Base-by-base conservation (phyloP, 108 stramenopile genomes). In the Fistulifera pelliculosa region DNA sequence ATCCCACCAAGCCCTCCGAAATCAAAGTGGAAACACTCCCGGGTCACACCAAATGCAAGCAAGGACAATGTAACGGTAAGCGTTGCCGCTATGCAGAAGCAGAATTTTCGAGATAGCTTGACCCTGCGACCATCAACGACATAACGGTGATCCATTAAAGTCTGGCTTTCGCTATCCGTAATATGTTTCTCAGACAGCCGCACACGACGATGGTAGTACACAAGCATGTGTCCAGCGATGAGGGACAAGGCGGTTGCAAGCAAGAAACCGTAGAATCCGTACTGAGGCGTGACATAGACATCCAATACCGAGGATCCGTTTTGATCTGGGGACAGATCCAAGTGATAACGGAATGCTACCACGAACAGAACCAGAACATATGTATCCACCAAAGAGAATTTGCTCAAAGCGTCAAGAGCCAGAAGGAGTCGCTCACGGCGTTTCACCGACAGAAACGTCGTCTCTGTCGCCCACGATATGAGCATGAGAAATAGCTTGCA, bases 381-480 rank as follows among this genome's bases (percentile, higher is more conserved):
- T 5, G 83, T 79, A 70, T 96, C 93, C 16, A 96, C 85, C 43
- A 96, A 70, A 15, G 87, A 85, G 68, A 87, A 96, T 69, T 94
- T 93, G 22, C 93, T 86, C 5, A 96, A 60, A 0, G 79, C 64
- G 48, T 94, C 93, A n/a, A 96, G 53, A 15, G 66, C 69, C 52
- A 88, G 52, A 12, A 96, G 77, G 35, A 88, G 60, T 21, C 56
- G 50, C 40, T 80, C 95, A 54, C 92, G 85, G 47, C 31, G 38
- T 44, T 27, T 13, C 0, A 31, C 45, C 10, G 47, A 43, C 13
- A 54, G 38, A 31, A 49, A 23, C 1, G 10, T 14, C 40, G 63
- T 60, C 17, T 74, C 71, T 25, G 40, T 38, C 21, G 76, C 53
- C 91, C 93, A 96, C 0, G 75, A 61, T 39, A 74, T 48, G 7